Evolutionary conservation across 2,329 filamentous ascomycete species (phyloP), one percentile per base, ranked within the genome.

Genomic region (Aspergillus candidus): DNA sequence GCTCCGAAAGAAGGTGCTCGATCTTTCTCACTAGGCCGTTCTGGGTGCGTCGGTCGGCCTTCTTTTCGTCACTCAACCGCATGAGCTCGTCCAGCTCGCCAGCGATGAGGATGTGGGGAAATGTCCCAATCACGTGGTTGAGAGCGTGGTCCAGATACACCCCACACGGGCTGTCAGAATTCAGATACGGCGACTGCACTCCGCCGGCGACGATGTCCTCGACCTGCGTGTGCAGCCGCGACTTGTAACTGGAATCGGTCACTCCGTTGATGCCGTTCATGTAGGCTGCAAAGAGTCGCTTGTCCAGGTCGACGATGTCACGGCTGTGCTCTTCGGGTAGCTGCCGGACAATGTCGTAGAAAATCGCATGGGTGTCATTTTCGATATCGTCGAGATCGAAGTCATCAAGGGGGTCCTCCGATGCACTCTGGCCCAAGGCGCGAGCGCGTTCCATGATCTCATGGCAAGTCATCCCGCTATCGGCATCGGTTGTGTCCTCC

Each of bases 181-280:
- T 60, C 48, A 66, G 47, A 39, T 62, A 63, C 27, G 65, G 65
- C 4, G 54, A 56, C 15, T 60, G 50, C 6, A 50, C 44, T n/a
- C 55, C 58, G 11, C 65, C 65, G 14, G 54, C 46, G 41, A 56
- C 58, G 42, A 67, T 61, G 35, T 65, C 62, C 38, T 61, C 57
- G 3, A 60, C 62, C 45, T 59, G 64, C 14, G 54, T 52, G 36
- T 57, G 60, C 32, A 70, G 55, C 32, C 60, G 60, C 2, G 52
- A 42, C 41, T 59, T 61, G 47, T 68, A 69, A 35, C 59, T 54
- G n/a, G 53, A 49, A 22, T 61, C 55, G 12, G 57, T 48, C 31
- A 66, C 59, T 2, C 61, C 66, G 30, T 63, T 62, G n/a, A 71
- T 64, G 12, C 66, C 67, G 38, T 70, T 70, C 52, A 71, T 65